Evolutionary conservation across 768 basidiomycete genomes (phyloP), one percentile per base, ranked within the genome.

Genomic region (Lactarius sp.): DNA sequence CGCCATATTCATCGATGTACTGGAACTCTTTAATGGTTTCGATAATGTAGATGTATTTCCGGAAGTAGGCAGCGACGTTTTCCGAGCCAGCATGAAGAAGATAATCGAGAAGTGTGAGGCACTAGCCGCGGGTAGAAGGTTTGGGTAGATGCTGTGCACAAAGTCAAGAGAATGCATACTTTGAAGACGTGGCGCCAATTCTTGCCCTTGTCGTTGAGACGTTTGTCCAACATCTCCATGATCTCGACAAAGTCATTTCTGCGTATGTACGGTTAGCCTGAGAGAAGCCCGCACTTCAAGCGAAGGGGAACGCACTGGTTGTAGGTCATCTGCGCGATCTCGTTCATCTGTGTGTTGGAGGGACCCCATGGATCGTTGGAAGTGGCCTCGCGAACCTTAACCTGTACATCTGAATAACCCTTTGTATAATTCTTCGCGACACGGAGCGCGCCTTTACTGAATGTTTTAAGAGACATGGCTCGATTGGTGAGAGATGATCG

Each of bases 111-210:
- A 98, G 83, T 0, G 94, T 98, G 55, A 99, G 81, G 49, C 92
- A 91, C 87, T 93, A 64, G 5, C 7, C 4, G 59, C 52, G 31
- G 47, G 27, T 6, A 16, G 31, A 9, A 49, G n/a, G 27, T 20
- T 22, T 57, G 37, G 31, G 46, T 39, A 59, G 5, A 37, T 36
- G 22, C 53, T 59, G 47, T 52, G 52, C 42, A 46, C 1, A 37
- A 46, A 18, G 39, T 33, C n/a, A 39, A 13, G 16, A 12, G 2
- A 10, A 49, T 22, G 62, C 80, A 63, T 61, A 87, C 93, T 82
- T 98, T 98, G 84, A 97, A 98, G 62, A 98, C 96, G 79, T 99
- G 97, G 57, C 96, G 84, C 97, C 97, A 99, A 71, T 98, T 98
- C 85, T 98, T 98, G 42, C 97, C 97, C 80, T 97, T 98, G 79